Evolutionary conservation across 208 protist genomes (phyloP).

Genomic region (Trypanosoma platydactyli): DNA sequence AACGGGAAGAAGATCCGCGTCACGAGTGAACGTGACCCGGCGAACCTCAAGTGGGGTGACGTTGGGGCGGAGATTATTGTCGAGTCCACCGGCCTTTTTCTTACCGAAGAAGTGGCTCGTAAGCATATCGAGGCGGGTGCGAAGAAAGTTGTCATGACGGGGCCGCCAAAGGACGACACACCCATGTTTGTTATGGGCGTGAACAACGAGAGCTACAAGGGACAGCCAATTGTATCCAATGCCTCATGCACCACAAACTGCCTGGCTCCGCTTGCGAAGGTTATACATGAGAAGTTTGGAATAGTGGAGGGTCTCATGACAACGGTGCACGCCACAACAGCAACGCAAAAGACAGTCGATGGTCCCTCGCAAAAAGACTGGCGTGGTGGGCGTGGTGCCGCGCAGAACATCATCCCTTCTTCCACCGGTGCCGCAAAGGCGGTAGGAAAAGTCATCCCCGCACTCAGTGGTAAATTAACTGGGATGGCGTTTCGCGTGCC

Average conservation of each 20-base stretch:
- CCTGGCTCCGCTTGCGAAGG: constrained; percentile 96
- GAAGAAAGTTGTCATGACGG: constrained; percentile 98
- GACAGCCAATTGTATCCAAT: constrained; percentile 93
- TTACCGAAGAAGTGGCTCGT: constrained; percentile 41
- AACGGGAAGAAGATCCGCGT: constrained; percentile 56
- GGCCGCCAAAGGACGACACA: constrained; percentile 94
- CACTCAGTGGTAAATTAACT: constrained; percentile 60
- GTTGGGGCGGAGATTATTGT: constrained; percentile 93
- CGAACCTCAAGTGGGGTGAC: constrained; percentile 90
- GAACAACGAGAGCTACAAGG: constrained; percentile 84
- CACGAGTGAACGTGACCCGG: constrained; percentile 70
- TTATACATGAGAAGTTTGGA: constrained; percentile 95
- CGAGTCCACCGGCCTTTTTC: constrained; percentile 98
- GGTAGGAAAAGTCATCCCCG: constrained; percentile 94
- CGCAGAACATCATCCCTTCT: constrained; percentile 98
- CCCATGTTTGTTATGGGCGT: constrained; percentile 99
- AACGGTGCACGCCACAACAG: constrained; percentile 98
- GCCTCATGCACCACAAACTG: constrained; percentile 99
- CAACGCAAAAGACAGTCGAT: constrained; percentile 97
- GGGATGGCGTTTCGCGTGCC: constrained; percentile 98
- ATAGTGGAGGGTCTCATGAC: constrained; percentile 98
- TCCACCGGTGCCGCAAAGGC: constrained; percentile 98
- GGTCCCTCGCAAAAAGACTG: constrained; percentile 95
- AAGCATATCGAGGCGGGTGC: constrained; percentile 93
- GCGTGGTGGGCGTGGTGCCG: constrained; percentile 93